A percentile compares a stretch with the other conserved stretches of the same genome.
Conservation (phyloP, 108 stramenopile species). For the Cyclotella baltica region DNA sequence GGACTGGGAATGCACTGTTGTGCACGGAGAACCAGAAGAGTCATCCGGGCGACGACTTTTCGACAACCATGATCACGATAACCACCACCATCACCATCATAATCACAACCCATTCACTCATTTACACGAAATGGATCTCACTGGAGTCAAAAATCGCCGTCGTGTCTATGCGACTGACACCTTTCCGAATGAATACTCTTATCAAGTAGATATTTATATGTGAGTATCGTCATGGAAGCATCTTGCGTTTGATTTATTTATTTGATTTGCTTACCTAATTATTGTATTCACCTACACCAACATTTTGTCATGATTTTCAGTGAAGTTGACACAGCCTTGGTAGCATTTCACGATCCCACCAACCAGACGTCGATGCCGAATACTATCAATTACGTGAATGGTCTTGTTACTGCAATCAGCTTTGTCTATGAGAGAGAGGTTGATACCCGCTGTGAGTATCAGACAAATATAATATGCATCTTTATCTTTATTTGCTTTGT, state of each 20-base stretch:
- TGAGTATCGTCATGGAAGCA: too few relatives aligned
- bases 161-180: conserved; percentile 3
- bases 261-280: too few relatives aligned
- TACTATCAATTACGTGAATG: conserved; percentile 19
- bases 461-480: neutral
- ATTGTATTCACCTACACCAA: too few relatives aligned
- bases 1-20: neutral
- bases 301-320: too few relatives aligned
- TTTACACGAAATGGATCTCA: neutral
- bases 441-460: conserved; percentile 26
- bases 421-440: conserved; percentile 26
- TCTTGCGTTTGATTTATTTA: too few relatives aligned
- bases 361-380: neutral
- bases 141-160: neutral
- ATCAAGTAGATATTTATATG: conserved; percentile 22
- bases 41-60: too few relatives aligned
- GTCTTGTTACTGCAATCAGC: neutral
- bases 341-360: neutral
- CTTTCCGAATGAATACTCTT: conserved; percentile 5
- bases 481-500: too few relatives aligned
- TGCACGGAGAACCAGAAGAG: neutral
- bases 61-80: neutral
- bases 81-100: neutral
- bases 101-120: neutral
- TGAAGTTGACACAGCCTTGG: conserved; percentile 9